Base-by-base conservation (phyloP, 2,329 filamentous ascomycete genomes). In the Cadophora gregata region DNA sequence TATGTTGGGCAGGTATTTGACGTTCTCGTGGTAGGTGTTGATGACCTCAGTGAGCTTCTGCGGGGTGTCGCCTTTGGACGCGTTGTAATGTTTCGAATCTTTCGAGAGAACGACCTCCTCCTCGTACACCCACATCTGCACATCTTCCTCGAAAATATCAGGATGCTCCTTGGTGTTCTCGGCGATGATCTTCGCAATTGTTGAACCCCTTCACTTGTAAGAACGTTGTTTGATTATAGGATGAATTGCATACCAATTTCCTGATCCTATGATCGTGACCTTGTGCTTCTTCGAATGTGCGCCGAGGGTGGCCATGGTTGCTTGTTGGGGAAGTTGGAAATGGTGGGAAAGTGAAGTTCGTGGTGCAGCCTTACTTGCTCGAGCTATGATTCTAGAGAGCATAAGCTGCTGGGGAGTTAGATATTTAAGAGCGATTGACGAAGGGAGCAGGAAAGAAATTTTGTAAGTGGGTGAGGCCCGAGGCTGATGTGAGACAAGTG, bases 91-190 rank as follows among this genome's bases (percentile, higher is more conserved):
- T 72, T 87, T 88, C 59, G 92, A 95, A 70, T 86, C 84, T 74
- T 90, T 85, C 14, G 91, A 81, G 50, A 97, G 83, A 63, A 87
- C 86, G 70, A 97, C 89, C 27, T 97, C 87, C 80, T 99, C 96
- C 81, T 99, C 96, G 78, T 89, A 97, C 76, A 99, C 96, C 96
- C 96, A 99, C 96, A 99, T 98, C 81, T 97, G 93, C 62, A 99
- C 93, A 69, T 93, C 84, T 78, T 90, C 83, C 76, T 98, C 92
- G 78, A 98, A 99, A 53, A 97, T 77, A 33, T 93, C 86, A 10
- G 89, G 85, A 80, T 97, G 85, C 71, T 86, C 88, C 69, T 86
- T 88, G 45, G 93, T 91, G 81, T 97, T 99, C 80, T 99, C 95
- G 73, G 94, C 94, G 62, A 97, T 87, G 69, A 99, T 96, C 82